Evolutionary conservation across 1,139 yeast species (phyloP), one percentile per base, ranked within the genome.

Genomic region (Candida labiduridarum): DNA sequence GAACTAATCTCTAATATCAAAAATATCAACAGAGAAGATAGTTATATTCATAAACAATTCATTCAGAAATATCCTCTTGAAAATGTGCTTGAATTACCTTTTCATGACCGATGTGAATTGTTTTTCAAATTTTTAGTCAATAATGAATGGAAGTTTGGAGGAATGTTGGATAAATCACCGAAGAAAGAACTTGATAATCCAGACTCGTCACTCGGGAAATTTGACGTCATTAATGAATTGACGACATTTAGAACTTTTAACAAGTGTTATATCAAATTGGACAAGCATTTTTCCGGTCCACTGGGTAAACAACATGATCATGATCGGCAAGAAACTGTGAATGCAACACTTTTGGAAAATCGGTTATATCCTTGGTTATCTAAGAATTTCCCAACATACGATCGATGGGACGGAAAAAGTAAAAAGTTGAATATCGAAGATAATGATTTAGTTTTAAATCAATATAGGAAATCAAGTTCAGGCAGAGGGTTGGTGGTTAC

Each of bases 381-480:
- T 22, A 61, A 70, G 47, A 67, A 71, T 43, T 59, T 66, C 39
- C 84, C 84, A 3, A 57, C 67, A 5, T 79, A 67, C 58, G 76
- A 71, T 51, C 64, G 81, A 56, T 78, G 80, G 79, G 71, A 72
- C 8, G 82, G 82, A 9, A 72, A 69, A 18, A 59, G 59, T 10
- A 60, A 63, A 18, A 53, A 65, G 31, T 67, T 71, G 10, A 76
- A 77, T 7, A 82, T 82, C n/a, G 54, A 65, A 33, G 66, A 72
- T 68, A 8, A 25, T 25, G 63, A 53, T 52, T 50, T 62, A 14
- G 44, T 48, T 2, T 51, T 60, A 30, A 58, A 44, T 15, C 52
- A 49, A 14, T 56, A 55, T 44, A 44, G 34, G n/a, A 49, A 19
- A 9, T 19, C 41, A 9, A 25, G 34, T 22, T 59, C 63, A 25